Evolutionary conservation across 352 stramenopile genomes (phyloP).

Genomic region (Globisporangium acanthophoron): DNA sequence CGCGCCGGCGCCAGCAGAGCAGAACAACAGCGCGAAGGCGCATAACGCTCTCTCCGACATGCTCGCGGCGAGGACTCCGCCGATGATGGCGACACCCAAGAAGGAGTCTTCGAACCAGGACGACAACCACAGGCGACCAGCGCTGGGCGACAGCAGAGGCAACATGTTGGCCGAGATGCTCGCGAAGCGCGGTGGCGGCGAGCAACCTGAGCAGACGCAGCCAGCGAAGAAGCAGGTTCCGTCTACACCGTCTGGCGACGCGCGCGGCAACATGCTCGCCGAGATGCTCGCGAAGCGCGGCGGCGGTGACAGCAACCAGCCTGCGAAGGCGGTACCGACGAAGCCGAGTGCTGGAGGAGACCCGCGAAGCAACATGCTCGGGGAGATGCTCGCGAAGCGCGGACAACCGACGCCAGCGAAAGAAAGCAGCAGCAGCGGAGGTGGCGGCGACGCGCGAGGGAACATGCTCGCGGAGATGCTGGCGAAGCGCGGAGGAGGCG

Average conservation of each 20-base stretch:
- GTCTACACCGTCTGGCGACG: neutral
- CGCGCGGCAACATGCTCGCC: slow-evolving; percentile 15
- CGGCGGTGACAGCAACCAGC: slow-evolving; percentile 13
- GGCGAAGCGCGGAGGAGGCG: slow-evolving; percentile 16
- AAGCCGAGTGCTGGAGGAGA: too few relatives aligned
- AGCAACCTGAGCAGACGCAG: neutral
- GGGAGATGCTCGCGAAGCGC: slow-evolving; percentile 7
- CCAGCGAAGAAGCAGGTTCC: neutral
- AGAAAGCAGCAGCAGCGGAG: slow-evolving; percentile 5
- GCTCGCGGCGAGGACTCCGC: slow-evolving; percentile 10
- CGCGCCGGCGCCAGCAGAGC: neutral
- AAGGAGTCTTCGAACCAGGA: slow-evolving; percentile 14
- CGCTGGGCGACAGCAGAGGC: neutral
- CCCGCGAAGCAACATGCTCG: slow-evolving; percentile 14
- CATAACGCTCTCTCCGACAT: slow-evolving; percentile 19
- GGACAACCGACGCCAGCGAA: slow-evolving; percentile 11
- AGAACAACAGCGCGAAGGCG: slow-evolving; percentile 6
- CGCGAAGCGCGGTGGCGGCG: slow-evolving; percentile 3
- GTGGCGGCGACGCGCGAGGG: slow-evolving; percentile 11
- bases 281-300: slow-evolving; percentile 28
- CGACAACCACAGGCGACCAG: slow-evolving; percentile 14
- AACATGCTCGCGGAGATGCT: slow-evolving; percentile 43
- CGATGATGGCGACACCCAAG: neutral
- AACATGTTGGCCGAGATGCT: slow-evolving; percentile 15
- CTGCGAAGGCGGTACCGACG: slow-evolving; percentile 4